phyloP scores from a whole-genome alignment of 2,329 filamentous ascomycete genomes.

The Xylariaceae sp. region DNA sequence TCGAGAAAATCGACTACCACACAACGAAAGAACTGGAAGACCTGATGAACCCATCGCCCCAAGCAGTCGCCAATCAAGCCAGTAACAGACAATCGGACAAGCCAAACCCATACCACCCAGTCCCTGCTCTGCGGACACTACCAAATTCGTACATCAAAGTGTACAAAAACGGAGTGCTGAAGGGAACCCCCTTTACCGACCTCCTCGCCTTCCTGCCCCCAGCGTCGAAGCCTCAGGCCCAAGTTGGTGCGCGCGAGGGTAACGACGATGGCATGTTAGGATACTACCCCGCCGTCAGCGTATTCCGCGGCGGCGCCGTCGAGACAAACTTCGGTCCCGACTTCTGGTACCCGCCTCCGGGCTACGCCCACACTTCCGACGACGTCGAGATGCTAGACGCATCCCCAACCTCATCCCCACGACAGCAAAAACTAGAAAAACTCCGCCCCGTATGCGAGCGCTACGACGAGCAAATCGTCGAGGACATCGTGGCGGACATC shows the following conservation, averaged over 20 bases:
- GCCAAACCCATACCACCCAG: constrained; percentile 67
- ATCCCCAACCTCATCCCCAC: not conserved
- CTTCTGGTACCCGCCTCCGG: constrained; percentile 76
- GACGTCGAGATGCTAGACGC: constrained; percentile 46
- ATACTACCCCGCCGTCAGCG: constrained; percentile 90
- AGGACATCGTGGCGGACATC: constrained; percentile 89
- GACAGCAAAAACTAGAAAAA: constrained; percentile 24
- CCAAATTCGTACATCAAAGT: constrained; percentile 81
- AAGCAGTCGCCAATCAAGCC: constrained; percentile 36
- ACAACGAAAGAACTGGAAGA: constrained; percentile 84
- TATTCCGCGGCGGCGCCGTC: constrained; percentile 84
- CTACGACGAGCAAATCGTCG: constrained; percentile 88
- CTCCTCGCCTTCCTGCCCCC: constrained; percentile 88
- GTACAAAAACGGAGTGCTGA: constrained; percentile 84
- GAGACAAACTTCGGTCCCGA: constrained; percentile 92
- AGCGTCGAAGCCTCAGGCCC: constrained; percentile 67
- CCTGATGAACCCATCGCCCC: constrained; percentile 63
- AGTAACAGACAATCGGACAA: constrained; percentile 41
- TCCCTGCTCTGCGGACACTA: constrained; percentile 74
- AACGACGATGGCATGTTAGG: constrained; percentile 93
- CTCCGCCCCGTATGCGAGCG: constrained; percentile 66
- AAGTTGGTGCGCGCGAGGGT: constrained; percentile 73
- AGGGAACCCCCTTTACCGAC: constrained; percentile 84
- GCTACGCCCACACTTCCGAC: constrained; percentile 25
- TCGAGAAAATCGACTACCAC: constrained; percentile 88